Conservation (phyloP, 345 rosid genomes). For the Aethionema arabicum region DNA sequence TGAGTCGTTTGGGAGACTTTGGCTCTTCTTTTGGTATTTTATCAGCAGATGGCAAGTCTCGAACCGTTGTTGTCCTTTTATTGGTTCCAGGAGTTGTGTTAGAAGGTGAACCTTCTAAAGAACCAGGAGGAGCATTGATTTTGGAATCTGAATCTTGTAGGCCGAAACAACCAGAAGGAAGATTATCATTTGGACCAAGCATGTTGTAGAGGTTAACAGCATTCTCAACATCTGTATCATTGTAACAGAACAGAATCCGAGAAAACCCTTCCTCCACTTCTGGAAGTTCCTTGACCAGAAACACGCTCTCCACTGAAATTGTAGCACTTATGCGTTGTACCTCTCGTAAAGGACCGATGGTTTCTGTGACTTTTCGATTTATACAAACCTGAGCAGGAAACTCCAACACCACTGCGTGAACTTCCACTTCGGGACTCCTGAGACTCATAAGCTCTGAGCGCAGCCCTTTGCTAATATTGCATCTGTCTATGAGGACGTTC, state of each 20-base stretch:
- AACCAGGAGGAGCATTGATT: slow-evolving; percentile 46
- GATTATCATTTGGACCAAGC: slow-evolving; percentile 54
- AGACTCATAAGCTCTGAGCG: slow-evolving; percentile 75
- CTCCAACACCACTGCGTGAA: slow-evolving; percentile 81
- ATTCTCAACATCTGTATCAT: slow-evolving; percentile 61
- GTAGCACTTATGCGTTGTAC: no score
- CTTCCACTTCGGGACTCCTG: slow-evolving; percentile 50
- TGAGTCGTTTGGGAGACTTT: slow-evolving; percentile 36
- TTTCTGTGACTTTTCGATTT: slow-evolving; percentile 74
- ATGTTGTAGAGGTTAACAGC: slow-evolving; percentile 46
- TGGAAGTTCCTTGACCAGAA: slow-evolving; percentile 79
- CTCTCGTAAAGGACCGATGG: slow-evolving; percentile 81
- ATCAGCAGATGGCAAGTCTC: slow-evolving; percentile 33
- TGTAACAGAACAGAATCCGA: slow-evolving; percentile 66
- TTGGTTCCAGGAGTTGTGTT: slow-evolving; percentile 39
- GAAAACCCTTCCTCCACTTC: slow-evolving; percentile 68
- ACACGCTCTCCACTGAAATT: no score
- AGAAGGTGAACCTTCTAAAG: slow-evolving; percentile 46
- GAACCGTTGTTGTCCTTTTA: slow-evolving; percentile 21
- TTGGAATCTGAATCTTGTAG: slow-evolving; percentile 54
- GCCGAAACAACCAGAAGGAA: slow-evolving; percentile 75
- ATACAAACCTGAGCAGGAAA: slow-evolving; percentile 80
- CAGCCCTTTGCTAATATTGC: slow-evolving; percentile 80
- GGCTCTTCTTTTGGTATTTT: slow-evolving; percentile 60
- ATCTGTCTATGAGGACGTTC: slow-evolving; percentile 76